phyloP scores from a whole-genome alignment of 441 rosid genomes.

The Iberis amara region DNA sequence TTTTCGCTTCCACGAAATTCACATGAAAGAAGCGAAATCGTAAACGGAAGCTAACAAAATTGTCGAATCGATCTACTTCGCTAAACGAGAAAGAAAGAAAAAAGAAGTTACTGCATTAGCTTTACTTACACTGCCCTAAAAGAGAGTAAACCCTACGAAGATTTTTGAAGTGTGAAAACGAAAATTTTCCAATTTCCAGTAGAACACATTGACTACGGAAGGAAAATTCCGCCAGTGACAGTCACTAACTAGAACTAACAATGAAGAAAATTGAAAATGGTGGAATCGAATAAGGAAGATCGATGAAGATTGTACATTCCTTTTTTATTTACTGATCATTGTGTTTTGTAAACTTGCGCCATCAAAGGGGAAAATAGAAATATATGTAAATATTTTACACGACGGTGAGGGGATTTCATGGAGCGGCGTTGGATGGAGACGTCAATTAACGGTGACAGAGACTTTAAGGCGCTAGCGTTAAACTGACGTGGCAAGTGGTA shows the following conservation, averaged over 20 bases:
- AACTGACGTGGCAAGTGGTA: constrained; percentile 39
- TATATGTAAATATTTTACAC: too few relatives aligned
- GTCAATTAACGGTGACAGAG: constrained; percentile 30
- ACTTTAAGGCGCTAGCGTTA: constrained; percentile 26
- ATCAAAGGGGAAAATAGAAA: not conserved
- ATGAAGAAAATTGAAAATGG: constrained; percentile 2
- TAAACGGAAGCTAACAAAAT: constrained; percentile 23
- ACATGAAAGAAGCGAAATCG: constrained; percentile 25
- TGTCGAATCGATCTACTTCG: constrained; percentile 13
- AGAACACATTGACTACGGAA: not conserved
- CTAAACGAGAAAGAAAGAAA: too few relatives aligned
- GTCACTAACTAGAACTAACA: constrained; percentile 11
- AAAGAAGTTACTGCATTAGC: too few relatives aligned
- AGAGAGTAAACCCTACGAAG: not conserved
- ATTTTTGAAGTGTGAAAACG: constrained; percentile 18
- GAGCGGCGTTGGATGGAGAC: not conserved
- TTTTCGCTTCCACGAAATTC: constrained; percentile 15
- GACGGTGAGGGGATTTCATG: not conserved
- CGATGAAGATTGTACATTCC: not conserved
- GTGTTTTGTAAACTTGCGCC: constrained; percentile 18
- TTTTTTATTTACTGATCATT: not conserved
- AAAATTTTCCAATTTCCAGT: constrained; percentile 5
- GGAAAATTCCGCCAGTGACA: constrained; percentile 4
- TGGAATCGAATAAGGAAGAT: not conserved
- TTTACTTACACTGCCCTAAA: constrained; percentile 22